These are phyloP conservation scores for Adansonia rubrostipa DNA, from an alignment of 441 rosid species.

Conservation along the genomic window DNA sequence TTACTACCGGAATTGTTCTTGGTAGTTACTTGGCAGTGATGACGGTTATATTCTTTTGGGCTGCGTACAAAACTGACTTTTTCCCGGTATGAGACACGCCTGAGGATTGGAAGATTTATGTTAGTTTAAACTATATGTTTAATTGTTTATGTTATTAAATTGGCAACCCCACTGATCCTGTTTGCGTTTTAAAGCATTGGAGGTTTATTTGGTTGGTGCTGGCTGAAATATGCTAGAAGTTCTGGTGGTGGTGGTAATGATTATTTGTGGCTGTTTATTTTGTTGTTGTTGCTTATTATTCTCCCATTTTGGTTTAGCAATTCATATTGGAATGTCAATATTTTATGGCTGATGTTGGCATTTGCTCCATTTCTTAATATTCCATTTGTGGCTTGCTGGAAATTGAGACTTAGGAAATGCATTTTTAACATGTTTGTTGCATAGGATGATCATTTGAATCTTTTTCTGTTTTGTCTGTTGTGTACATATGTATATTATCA, in stretches of 20 bases:
- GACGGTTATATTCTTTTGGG: conserved; percentile 99
- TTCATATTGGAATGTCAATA: neutral
- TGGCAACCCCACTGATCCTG: neutral
- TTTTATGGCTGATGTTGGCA: conserved; percentile 2
- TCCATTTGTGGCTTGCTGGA: neutral
- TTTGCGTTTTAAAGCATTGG: neutral
- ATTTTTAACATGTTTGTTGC: neutral
- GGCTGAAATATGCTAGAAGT: neutral
- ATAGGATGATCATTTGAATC: no score
- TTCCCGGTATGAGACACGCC: conserved; percentile 66
- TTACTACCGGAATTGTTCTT: conserved; percentile 84
- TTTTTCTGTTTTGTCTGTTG: neutral
- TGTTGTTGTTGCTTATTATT: no score
- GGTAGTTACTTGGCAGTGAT: conserved; percentile 97
- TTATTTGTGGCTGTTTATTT: neutral
- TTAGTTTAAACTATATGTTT: neutral
- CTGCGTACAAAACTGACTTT: conserved; percentile 86
- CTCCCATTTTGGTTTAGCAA: neutral
- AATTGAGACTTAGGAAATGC: neutral
- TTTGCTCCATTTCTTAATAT: neutral
- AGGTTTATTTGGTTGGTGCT: neutral
- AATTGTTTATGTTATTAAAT: neutral
- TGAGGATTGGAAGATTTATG: conserved; percentile 13
- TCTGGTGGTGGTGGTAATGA: neutral
- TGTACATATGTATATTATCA: neutral